phyloP scores from a whole-genome alignment of 495 filamentous ascomycete genomes.

The Daldinia concentrica region DNA sequence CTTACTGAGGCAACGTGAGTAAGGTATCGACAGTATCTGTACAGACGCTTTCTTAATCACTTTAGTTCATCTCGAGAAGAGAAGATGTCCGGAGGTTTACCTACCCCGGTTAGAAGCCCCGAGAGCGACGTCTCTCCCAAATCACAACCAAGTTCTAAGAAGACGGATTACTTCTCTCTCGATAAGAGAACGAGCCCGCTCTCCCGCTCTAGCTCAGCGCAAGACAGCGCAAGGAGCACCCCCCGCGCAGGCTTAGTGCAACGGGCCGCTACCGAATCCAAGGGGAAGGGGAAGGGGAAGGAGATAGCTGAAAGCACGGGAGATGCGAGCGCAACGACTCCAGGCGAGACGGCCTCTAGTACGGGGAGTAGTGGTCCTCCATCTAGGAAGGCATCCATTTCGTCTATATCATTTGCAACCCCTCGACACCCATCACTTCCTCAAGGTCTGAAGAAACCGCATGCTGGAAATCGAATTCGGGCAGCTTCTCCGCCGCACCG shows the following conservation, averaged over 20 bases:
- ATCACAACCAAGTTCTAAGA: constrained; percentile 43
- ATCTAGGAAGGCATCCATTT: constrained; percentile 56
- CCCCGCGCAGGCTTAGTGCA: constrained; percentile 25
- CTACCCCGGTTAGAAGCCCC: constrained; percentile 48
- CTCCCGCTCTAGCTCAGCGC: constrained; percentile 13
- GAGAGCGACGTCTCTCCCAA: constrained; percentile 53
- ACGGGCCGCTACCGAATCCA: constrained; percentile 23
- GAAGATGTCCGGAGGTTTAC: constrained; percentile 44
- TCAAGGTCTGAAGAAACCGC: constrained; percentile 55
- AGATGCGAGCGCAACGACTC: constrained; percentile 45
- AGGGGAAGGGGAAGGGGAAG: constrained; percentile 30
- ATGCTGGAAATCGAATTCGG: constrained; percentile 52
- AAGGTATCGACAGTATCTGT: constrained; percentile 48
- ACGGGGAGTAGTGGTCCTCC: constrained; percentile 47
- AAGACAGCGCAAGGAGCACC: constrained; percentile 32
- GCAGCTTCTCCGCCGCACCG: constrained; percentile 58
- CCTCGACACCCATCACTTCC: constrained; percentile 55
- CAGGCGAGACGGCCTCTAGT: constrained; percentile 48
- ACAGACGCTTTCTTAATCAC: constrained; percentile 23
- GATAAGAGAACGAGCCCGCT: constrained; percentile 35
- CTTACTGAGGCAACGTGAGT: constrained; percentile 55
- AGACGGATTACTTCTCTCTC: constrained; percentile 53
- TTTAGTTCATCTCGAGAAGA: constrained; percentile 1
- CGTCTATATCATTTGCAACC: constrained; percentile 54
- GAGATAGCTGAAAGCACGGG: constrained; percentile 42